phyloP scores from a whole-genome alignment of 768 basidiomycete species.

The Rhodotorula diobovata region DNA sequence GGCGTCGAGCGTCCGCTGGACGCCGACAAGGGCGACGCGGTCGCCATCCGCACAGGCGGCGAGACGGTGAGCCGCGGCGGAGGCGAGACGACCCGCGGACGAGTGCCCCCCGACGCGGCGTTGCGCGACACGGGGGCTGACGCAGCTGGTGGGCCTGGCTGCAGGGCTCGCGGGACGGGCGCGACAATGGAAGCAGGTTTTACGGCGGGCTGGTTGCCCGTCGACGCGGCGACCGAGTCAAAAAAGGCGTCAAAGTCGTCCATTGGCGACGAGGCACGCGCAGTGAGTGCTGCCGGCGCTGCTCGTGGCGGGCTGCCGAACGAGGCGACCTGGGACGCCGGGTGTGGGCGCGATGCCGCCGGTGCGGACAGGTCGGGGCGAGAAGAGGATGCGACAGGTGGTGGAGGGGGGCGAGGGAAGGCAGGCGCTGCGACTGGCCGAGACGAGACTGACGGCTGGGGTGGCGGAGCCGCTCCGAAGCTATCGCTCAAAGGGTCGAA shows the following conservation, averaged over 20 bases:
- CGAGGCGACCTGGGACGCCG: not conserved
- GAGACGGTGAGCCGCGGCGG: slow-evolving; percentile 12
- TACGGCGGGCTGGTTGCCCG: not conserved
- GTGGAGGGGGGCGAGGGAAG: not conserved
- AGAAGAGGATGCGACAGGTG: not conserved
- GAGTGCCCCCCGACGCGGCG: not conserved
- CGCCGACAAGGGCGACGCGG: not conserved
- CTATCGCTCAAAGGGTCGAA: slow-evolving; percentile 36
- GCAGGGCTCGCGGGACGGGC: not conserved
- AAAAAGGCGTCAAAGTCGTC: slow-evolving; percentile 38
- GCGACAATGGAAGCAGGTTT: not conserved
- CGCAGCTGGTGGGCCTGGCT: not conserved
- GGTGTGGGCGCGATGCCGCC: not conserved
- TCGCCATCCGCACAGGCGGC: not conserved
- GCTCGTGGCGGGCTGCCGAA: not conserved
- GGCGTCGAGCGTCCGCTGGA: slow-evolving; percentile 15
- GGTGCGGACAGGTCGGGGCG: too few species aligned
- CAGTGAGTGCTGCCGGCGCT: not conserved
- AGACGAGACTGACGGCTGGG: not conserved
- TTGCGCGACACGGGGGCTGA: not conserved
- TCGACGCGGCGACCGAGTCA: slow-evolving; percentile 23
- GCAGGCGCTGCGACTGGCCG: not conserved
- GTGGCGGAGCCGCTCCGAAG: not conserved
- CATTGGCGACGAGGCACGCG: not conserved
- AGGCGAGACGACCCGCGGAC: not conserved